These are phyloP conservation scores for Fusarium nanum DNA, from an alignment of 2,329 filamentous ascomycete species.

Conservation along the genomic window DNA sequence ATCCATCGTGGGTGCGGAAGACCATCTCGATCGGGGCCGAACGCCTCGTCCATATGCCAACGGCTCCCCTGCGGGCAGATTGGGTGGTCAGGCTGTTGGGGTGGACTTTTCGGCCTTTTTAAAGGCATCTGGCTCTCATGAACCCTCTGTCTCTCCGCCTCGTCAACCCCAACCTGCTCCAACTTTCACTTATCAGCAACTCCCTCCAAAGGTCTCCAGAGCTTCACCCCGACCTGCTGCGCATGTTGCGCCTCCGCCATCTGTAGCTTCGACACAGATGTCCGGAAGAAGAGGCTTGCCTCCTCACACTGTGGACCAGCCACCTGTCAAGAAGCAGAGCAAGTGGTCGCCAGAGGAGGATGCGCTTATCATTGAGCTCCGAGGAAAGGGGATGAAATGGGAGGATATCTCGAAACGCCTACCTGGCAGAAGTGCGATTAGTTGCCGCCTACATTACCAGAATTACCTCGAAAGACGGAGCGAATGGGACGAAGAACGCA, in stretches of 20 bases:
- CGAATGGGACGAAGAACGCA: conserved; percentile 97
- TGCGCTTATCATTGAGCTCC: conserved; percentile 90
- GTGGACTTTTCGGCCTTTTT: conserved; percentile 96
- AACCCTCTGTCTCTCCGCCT: conserved; percentile 67
- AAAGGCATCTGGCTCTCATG: conserved; percentile 79
- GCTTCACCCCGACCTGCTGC: conserved; percentile 40
- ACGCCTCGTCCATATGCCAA: conserved; percentile 47
- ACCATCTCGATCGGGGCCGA: conserved; percentile 46
- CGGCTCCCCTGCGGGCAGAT: conserved; percentile 44
- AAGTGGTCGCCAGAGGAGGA: conserved; percentile 98
- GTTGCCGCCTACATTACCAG: conserved; percentile 93
- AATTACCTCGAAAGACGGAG: conserved; percentile 94
- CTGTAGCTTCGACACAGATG: conserved; percentile 51
- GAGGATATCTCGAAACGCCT: conserved; percentile 95
- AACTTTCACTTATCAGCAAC: conserved; percentile 26
- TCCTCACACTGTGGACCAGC: conserved; percentile 69
- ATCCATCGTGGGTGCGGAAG: conserved; percentile 47
- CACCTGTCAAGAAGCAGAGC: conserved; percentile 91
- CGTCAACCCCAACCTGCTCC: conserved; percentile 43
- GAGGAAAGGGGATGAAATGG: conserved; percentile 96
- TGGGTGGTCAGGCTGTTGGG: conserved; percentile 67
- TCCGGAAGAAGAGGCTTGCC: conserved; percentile 51
- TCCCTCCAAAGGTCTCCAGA: conserved; percentile 40
- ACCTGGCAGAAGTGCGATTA: conserved; percentile 91
- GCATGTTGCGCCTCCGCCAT: conserved; percentile 40